Conservation (phyloP, 495 filamentous ascomycete genomes). For the Glutinoglossum americanum region DNA sequence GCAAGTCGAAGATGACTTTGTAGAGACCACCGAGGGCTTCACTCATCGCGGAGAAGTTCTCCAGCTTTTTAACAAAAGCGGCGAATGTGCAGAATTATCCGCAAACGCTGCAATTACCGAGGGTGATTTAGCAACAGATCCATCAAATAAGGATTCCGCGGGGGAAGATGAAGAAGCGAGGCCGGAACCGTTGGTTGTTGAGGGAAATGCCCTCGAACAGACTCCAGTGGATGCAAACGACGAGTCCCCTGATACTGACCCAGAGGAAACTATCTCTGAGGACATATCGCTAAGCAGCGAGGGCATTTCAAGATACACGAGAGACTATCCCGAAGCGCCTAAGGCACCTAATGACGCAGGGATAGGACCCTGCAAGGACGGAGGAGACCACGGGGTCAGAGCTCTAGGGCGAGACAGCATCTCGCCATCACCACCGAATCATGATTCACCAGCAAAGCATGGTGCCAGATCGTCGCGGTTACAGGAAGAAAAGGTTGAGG, state of each 20-base stretch:
- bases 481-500: too few species aligned
- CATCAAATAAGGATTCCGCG: neutral
- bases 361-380: neutral
- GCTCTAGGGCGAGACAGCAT: neutral
- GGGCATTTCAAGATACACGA: neutral
- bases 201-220: too few species aligned
- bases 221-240: neutral
- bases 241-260: neutral
- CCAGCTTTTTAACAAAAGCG: slow-evolving; percentile 3
- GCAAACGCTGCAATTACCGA: neutral
- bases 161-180: neutral
- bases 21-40: slow-evolving; percentile 10
- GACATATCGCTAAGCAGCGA: neutral
- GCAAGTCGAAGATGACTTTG: neutral
- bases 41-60: slow-evolving; percentile 7
- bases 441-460: neutral
- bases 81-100: neutral
- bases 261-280: neutral
- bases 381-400: neutral
- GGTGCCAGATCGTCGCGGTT: too few species aligned
- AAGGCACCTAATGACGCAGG: neutral
- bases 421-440: too few species aligned
- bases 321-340: neutral
- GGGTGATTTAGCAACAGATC: neutral
- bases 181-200: neutral